These are phyloP conservation scores for Suillus hirtellus DNA, from an alignment of 768 basidiomycete genomes.

Conservation along the genomic window DNA sequence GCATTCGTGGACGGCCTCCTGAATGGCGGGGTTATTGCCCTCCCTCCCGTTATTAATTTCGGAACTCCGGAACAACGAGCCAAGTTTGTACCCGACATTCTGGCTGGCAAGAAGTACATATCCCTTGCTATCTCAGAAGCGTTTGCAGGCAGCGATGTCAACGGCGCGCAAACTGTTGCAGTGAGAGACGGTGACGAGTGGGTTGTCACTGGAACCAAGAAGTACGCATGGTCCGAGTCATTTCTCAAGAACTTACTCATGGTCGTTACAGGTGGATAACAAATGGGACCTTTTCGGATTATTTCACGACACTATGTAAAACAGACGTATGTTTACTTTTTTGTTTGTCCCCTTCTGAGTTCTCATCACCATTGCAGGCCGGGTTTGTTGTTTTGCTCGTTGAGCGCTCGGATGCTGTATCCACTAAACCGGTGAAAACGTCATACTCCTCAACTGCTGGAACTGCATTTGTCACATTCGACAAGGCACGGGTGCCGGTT, in stretches of 20 bases:
- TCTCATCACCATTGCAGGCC: slow-evolving; percentile 37
- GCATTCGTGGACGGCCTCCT: slow-evolving; percentile 88
- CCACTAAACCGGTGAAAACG: slow-evolving; percentile 90
- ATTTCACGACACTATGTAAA: slow-evolving; percentile 77
- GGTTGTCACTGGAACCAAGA: slow-evolving; percentile 93
- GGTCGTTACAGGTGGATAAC: slow-evolving; percentile 74
- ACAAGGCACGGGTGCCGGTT: slow-evolving; percentile 80
- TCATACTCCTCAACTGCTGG: slow-evolving; percentile 91
- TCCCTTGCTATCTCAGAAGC: slow-evolving; percentile 92
- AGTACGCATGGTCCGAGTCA: slow-evolving; percentile 46
- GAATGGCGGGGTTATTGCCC: slow-evolving; percentile 80
- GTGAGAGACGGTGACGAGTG: slow-evolving; percentile 82
- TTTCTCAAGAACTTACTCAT: background rate
- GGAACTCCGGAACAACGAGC: slow-evolving; percentile 72
- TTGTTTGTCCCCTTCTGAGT: background rate
- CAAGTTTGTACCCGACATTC: slow-evolving; percentile 70
- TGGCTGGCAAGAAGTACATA: slow-evolving; percentile 80
- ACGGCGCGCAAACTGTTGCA: slow-evolving; percentile 84
- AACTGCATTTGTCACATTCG: slow-evolving; percentile 83
- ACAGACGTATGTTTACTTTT: slow-evolving; percentile 51
- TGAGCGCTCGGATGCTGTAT: slow-evolving; percentile 67
- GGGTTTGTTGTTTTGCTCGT: slow-evolving; percentile 80
- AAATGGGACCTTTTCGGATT: slow-evolving; percentile 83
- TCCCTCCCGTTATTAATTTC: slow-evolving; percentile 89
- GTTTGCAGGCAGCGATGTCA: slow-evolving; percentile 86